Conservation (phyloP, 305 asterid genomes). For the Coffea humblotiana region DNA sequence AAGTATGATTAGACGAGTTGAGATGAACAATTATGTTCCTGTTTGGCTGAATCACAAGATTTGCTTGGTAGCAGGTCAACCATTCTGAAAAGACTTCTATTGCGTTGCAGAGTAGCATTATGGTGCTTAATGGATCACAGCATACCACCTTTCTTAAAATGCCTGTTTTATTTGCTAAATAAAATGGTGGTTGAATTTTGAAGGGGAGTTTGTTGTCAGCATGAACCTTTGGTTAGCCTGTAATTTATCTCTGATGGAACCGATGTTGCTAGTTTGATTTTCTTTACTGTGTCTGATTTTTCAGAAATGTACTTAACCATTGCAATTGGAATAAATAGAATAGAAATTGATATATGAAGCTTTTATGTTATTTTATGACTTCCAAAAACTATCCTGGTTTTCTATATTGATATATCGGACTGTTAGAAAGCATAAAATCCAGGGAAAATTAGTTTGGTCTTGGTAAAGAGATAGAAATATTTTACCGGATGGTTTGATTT, state of each 20-base stretch:
- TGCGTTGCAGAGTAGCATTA: neutral
- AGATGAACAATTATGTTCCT: neutral
- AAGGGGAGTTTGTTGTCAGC: neutral
- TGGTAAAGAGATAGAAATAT: neutral
- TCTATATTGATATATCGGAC: neutral
- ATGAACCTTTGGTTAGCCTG: neutral
- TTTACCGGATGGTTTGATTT: neutral
- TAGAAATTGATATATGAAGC: neutral
- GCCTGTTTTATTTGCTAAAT: neutral
- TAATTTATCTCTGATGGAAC: neutral
- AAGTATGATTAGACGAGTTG: constrained; percentile 44
- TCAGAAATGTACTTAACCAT: neutral
- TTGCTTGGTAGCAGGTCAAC: neutral
- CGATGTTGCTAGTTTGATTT: neutral
- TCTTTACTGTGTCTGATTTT: neutral
- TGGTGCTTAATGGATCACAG: neutral
- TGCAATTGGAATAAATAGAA: neutral
- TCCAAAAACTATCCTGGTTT: neutral
- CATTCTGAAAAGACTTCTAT: neutral
- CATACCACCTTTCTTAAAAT: neutral
- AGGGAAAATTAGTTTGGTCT: neutral
- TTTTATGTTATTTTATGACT: neutral
- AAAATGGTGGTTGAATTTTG: neutral
- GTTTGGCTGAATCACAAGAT: neutral
- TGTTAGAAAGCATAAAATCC: neutral